Base-by-base conservation (phyloP, 2,329 filamentous ascomycete species). In the Nothophoma quercina region DNA sequence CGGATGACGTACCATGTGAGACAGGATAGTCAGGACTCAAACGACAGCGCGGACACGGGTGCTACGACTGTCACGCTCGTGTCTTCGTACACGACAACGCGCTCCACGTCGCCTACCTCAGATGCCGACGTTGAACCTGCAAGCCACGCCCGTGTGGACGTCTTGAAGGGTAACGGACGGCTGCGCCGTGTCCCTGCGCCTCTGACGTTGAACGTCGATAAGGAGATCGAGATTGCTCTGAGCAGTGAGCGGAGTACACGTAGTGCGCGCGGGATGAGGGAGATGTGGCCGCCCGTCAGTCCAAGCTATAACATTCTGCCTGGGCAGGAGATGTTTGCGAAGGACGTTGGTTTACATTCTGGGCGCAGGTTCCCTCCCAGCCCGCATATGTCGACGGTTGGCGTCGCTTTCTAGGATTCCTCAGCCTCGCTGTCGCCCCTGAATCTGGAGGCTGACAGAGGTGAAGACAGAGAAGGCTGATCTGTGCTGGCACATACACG, bases 321-420 rank as follows among this genome's bases (percentile, higher is more conserved):
- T 16, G 70, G 69, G 1, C 71, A 70, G 68, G 70, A 73, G 47
- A 65, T 71, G 42, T 50, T 51, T 10, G 64, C 61, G 1, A 57
- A 53, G 28, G 60, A 60, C 19, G 55, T 63, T 1, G 58, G 63
- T 6, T 29, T 53, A 13, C 57, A 55, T 23, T 58, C 51, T 7
- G 23, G 53, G 19, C 40, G 58, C 19, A 52, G 58, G 29, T 52
- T 50, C 28, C 50, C 43, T 8, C 50, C 51, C 45, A 66, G 60
- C 29, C 58, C 63, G 1, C 48, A 45, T 7, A 65, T 65, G 0
- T 48, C 47, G 7, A 65, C 64, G 0, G 71, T 73, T 21, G 71
- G 71, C 18, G 62, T 74, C n/a, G 71, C 71, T 2, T 73, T 73
- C 48, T 74, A 64, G 16, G 15, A 3, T 25, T 18, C n/a, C n/a